These are phyloP conservation scores for Fusarium irregulare DNA, from an alignment of 2,329 filamentous ascomycete species.

Conservation along the genomic window DNA sequence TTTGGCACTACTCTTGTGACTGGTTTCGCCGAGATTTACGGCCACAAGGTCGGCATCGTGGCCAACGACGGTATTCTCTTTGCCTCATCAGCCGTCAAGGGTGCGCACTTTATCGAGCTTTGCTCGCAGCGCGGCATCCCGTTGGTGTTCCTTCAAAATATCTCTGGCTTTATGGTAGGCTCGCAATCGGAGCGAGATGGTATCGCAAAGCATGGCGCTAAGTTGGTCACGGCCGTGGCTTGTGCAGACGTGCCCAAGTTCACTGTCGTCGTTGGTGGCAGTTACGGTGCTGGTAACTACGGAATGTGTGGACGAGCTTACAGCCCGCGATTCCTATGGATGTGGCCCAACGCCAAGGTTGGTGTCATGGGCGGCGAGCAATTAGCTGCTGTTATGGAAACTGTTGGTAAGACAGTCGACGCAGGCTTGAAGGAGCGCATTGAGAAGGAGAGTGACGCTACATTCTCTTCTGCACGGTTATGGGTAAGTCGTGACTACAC, in stretches of 20 bases:
- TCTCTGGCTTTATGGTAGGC: constrained; percentile 98
- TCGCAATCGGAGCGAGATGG: constrained; percentile 91
- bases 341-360: constrained; percentile 97
- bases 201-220: constrained; percentile 97
- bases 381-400: constrained; percentile 91
- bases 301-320: constrained; percentile 98
- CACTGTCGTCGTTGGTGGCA: constrained; percentile 93
- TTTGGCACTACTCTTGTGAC: constrained; percentile 92
- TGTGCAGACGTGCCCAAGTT: constrained; percentile 97
- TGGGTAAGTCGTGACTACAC: constrained; percentile 71
- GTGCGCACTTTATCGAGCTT: constrained; percentile 95
- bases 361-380: constrained; percentile 97
- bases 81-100: constrained; percentile 88
- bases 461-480: constrained; percentile 86
- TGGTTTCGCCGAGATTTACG: constrained; percentile 90
- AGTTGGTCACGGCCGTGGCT: constrained; percentile 93
- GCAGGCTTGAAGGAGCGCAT: constrained; percentile 85
- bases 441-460: constrained; percentile 88
- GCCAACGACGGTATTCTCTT: constrained; percentile 98
- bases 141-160: constrained; percentile 94
- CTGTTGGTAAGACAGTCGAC: constrained; percentile 86
- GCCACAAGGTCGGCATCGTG: constrained; percentile 89
- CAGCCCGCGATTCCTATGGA: constrained; percentile 90
- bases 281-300: constrained; percentile 95
- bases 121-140: constrained; percentile 91